These are phyloP conservation scores for Mycena belliarum DNA, from an alignment of 768 basidiomycete species.

Conservation along the genomic window DNA sequence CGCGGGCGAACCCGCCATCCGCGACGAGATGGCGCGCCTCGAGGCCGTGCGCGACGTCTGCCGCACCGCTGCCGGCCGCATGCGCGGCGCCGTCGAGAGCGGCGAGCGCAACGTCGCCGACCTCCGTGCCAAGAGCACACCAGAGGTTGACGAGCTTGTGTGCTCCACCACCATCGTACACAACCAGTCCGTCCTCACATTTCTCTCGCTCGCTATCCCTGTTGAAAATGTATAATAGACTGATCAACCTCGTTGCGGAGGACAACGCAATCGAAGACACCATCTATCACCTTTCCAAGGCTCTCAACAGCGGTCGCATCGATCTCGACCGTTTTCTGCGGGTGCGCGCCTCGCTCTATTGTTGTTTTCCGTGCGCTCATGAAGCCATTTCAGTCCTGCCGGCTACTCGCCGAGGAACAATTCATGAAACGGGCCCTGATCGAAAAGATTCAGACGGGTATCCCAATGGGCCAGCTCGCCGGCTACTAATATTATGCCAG, in stretches of 20 bases:
- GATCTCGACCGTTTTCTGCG: slow-evolving; percentile 94
- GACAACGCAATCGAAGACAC: slow-evolving; percentile 99
- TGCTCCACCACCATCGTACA: slow-evolving; percentile 95
- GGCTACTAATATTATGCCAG: slow-evolving; percentile 1
- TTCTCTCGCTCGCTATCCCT: background rate
- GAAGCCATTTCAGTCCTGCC: slow-evolving; percentile 58
- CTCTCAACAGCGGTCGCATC: slow-evolving; percentile 86
- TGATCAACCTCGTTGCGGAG: slow-evolving; percentile 97
- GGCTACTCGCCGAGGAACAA: slow-evolving; percentile 90
- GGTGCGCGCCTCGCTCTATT: slow-evolving; percentile 47
- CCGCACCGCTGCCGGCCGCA: slow-evolving; percentile 67
- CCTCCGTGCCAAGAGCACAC: slow-evolving; percentile 81
- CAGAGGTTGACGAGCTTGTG: slow-evolving; percentile 93
- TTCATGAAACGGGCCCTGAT: slow-evolving; percentile 95
- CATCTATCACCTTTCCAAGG: slow-evolving; percentile 93
- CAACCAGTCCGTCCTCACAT: slow-evolving; percentile 73
- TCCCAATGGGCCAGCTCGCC: slow-evolving; percentile 48
- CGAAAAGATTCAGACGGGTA: slow-evolving; percentile 77
- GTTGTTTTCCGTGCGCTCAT: slow-evolving; percentile 1
- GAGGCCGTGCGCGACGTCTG: slow-evolving; percentile 94
- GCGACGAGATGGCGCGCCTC: slow-evolving; percentile 93
- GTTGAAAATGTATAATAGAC: slow-evolving; percentile 43
- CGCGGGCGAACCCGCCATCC: slow-evolving; percentile 89
- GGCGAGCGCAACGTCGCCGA: slow-evolving; percentile 78
- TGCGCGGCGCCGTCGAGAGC: slow-evolving; percentile 60